Base-by-base conservation (phyloP, 768 basidiomycete species). In the Pleurotus tuoliensis region DNA sequence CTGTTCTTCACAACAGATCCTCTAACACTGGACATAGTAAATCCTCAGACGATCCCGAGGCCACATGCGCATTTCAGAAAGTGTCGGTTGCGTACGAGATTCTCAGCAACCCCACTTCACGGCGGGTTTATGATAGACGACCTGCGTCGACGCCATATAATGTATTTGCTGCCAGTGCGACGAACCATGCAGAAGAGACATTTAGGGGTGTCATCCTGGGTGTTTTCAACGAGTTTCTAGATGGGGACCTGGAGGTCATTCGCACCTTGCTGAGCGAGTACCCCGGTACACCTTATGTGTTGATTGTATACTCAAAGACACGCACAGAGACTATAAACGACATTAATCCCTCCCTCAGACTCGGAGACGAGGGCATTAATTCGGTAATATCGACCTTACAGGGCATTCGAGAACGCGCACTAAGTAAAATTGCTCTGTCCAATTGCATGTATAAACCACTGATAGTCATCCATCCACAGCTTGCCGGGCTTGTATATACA, bases 161-260 rank as follows among this genome's bases (percentile, higher is more conserved):
- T 63, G 77, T 83, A 45, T 84, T 85, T 62, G 70, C 79, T 24
- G 66, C 84, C 5, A 74, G 75, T 38, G 75, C 84, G 18, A 70
- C 75, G 30, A 74, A 76, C 37, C 75, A 84, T 56, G 87, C 88
- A 0, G 89, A 94, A 58, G 88, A 94, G 63, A 94, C 92, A 1
- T 82, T 94, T 55, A 77, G 84, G 48, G 79, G 82, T 53, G 90
- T 92, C 15, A 73, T 94, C 34, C 66, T 90, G 30, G 82, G 84
- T 24, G 84, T 92, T 9, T 82, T 93, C 66, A 85, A 82, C 58
- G 92, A 94, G 64, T 90, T 92, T 61, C 69, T 94, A 45, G 88
- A 92, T 55, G 92, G 92, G 5, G 92, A 94, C 69, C 73, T 94
- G n/a, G 90, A 93, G 66, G 83, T 92, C 67, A 86, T 93, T 64